These are phyloP conservation scores for Cunninghamia lanceolata DNA, from an alignment of 75 land plant species.

Conservation along the genomic window DNA sequence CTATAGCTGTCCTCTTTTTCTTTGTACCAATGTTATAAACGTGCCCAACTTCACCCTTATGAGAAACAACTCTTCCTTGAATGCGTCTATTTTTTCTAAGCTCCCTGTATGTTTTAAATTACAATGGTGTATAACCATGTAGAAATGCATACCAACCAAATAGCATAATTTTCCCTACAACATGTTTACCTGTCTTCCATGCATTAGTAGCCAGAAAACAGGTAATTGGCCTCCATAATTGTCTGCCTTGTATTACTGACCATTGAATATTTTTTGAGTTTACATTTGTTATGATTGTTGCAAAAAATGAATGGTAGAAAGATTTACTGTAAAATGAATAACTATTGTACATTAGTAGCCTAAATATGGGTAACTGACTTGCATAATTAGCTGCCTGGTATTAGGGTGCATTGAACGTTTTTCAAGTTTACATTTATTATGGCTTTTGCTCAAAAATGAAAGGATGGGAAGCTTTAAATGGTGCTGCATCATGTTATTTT, in stretches of 20 bases:
- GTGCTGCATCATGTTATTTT: not conserved
- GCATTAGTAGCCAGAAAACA: not conserved
- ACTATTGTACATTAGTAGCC: too few species aligned
- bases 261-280: not conserved
- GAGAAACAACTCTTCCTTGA: conserved; percentile 7
- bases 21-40: conserved; percentile 74
- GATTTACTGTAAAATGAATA: not conserved
- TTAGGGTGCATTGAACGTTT: not conserved
- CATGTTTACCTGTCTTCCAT: not conserved
- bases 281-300: not conserved
- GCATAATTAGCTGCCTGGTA: not conserved
- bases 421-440: not conserved
- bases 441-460: not conserved
- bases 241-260: not conserved
- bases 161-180: not conserved
- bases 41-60: conserved; percentile 65
- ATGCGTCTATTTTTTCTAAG: not conserved
- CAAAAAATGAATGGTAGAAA: not conserved
- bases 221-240: not conserved
- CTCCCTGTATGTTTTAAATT: not conserved
- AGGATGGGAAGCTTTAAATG: not conserved
- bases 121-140: not conserved
- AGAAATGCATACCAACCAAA: not conserved
- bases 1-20: conserved; percentile 64
- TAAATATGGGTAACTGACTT: not conserved